These are phyloP conservation scores for Hanseniaspora uvarum DNA, from an alignment of 1,139 yeast genomes.

Conservation along the genomic window DNA sequence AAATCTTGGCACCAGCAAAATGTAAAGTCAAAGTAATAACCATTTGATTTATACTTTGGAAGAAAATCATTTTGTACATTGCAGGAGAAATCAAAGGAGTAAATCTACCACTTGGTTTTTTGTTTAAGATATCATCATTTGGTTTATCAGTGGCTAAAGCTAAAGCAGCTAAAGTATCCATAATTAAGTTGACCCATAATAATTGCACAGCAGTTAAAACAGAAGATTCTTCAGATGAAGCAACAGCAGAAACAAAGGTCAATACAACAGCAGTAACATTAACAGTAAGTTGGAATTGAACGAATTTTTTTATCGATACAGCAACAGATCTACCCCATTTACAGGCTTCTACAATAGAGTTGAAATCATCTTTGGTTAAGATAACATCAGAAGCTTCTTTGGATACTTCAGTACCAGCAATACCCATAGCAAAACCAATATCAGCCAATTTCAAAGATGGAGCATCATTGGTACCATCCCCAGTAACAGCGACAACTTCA, in stretches of 20 bases:
- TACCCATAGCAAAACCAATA: slow-evolving; percentile 91
- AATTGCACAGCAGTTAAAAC: slow-evolving; percentile 95
- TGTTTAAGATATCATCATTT: slow-evolving; percentile 61
- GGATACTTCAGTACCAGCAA: slow-evolving; percentile 88
- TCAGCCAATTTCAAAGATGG: slow-evolving; percentile 89
- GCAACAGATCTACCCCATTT: slow-evolving; percentile 99
- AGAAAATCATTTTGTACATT: slow-evolving; percentile 97
- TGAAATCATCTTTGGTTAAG: slow-evolving; percentile 88
- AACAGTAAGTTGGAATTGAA: slow-evolving; percentile 92
- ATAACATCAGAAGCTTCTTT: slow-evolving; percentile 92
- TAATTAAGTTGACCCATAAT: slow-evolving; percentile 91
- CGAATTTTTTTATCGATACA: slow-evolving; percentile 83
- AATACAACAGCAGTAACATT: slow-evolving; percentile 88
- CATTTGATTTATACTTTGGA: slow-evolving; percentile 73
- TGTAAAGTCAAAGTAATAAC: slow-evolving; percentile 67
- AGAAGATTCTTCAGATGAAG: slow-evolving; percentile 63
- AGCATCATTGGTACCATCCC: slow-evolving; percentile 96
- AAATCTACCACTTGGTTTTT: slow-evolving; percentile 75
- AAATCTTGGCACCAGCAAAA: slow-evolving; percentile 61
- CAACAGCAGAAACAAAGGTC: slow-evolving; percentile 89
- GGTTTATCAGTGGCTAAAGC: slow-evolving; percentile 98
- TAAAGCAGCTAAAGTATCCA: slow-evolving; percentile 96
- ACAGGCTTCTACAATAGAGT: slow-evolving; percentile 93
- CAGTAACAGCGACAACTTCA: slow-evolving; percentile 96
- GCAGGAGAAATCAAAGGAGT: slow-evolving; percentile 76